Evolutionary conservation across 192 early-diverging fungal genomes (phyloP).

Genomic region (Backusella liffmaniae): DNA sequence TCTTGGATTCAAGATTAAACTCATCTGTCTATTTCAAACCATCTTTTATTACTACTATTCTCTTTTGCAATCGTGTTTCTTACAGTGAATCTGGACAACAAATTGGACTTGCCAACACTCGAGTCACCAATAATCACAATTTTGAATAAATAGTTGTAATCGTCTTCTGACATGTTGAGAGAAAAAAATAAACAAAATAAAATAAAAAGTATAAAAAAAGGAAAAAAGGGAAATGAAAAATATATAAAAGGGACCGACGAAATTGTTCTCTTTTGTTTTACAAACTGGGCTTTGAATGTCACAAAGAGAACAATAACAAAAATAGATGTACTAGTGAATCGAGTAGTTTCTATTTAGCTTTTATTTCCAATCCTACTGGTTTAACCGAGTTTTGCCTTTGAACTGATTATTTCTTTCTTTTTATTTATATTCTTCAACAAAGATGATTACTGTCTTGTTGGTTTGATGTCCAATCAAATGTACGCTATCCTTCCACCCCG

Average conservation of each 20-base stretch:
- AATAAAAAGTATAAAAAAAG: conserved; percentile 22
- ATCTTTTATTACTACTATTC: not conserved
- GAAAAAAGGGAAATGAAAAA: not conserved
- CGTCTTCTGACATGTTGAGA: conserved; percentile 46
- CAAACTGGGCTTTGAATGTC: not conserved
- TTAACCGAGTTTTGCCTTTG: not conserved
- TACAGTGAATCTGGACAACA: conserved; percentile 72
- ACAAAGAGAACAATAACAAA: not conserved
- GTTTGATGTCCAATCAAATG: not conserved
- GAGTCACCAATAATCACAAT: conserved; percentile 75
- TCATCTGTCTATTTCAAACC: conserved; percentile 60
- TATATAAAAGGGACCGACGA: not conserved
- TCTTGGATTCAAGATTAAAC: conserved; percentile 97
- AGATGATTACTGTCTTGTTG: not conserved
- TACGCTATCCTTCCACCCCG: not conserved
- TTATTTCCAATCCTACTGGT: not conserved
- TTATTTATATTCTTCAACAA: not conserved
- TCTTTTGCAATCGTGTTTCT: conserved; percentile 20
- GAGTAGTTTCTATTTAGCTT: not conserved
- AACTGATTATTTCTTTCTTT: no score
- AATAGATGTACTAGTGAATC: not conserved
- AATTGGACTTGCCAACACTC: conserved; percentile 82
- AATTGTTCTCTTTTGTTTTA: not conserved
- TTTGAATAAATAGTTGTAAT: conserved; percentile 72
- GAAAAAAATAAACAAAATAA: not conserved